phyloP scores from a whole-genome alignment of 192 early-diverging fungal species.

The Anaeromyces robustus region DNA sequence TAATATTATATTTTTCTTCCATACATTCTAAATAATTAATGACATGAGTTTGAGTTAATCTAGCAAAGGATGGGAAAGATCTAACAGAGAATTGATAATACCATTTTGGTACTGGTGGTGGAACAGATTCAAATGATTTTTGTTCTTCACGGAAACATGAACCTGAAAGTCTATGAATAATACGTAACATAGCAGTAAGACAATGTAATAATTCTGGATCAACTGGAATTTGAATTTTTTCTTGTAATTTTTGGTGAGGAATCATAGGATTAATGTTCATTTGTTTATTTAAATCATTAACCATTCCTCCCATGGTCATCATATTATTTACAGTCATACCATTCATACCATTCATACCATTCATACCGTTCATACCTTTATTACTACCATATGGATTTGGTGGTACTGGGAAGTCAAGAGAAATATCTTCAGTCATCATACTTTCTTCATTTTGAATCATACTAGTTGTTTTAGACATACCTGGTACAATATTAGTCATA shows the following conservation, averaged over 20 bases:
- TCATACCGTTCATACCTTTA: no score
- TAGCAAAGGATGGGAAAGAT: not conserved
- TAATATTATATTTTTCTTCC: not conserved
- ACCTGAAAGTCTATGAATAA: not conserved
- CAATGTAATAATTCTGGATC: not conserved
- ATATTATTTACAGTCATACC: no score
- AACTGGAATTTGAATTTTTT: not conserved
- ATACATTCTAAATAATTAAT: not conserved
- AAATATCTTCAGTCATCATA: not conserved
- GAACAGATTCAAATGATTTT: not conserved
- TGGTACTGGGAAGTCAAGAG: not conserved
- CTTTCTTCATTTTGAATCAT: not conserved
- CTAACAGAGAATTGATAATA: not conserved
- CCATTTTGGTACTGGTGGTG: not conserved
- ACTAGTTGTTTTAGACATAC: not conserved
- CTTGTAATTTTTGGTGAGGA: not conserved
- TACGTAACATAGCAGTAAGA: not conserved
- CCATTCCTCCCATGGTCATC: no score
- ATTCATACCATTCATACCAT: no score
- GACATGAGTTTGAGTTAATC: not conserved
- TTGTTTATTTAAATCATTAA: no score
- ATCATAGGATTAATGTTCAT: no score
- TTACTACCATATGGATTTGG: not conserved
- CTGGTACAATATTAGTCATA: not conserved
- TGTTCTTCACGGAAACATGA: not conserved